Percentiles rank a stretch among this genome's conserved stretches.
These are phyloP conservation scores for Sextonia rubra DNA, from an alignment of 164 flowering plant species.

Conservation along the genomic window DNA sequence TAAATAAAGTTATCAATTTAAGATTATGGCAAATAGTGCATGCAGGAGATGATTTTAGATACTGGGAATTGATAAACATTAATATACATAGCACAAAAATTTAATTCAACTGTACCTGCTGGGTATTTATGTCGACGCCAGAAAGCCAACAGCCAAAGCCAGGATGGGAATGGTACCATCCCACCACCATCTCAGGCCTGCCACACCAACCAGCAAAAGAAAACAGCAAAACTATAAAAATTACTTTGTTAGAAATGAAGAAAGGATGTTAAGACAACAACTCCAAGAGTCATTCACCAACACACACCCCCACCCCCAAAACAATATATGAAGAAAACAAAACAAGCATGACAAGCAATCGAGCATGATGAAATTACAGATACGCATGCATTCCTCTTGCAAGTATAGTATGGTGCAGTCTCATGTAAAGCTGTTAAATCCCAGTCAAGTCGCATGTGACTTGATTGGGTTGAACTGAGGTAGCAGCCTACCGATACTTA, in stretches of 20 bases:
- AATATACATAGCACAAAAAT: neutral
- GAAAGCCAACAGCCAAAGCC: slow-evolving; percentile 99
- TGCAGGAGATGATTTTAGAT: neutral
- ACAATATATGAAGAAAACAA: neutral
- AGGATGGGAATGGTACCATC: slow-evolving; percentile 99
- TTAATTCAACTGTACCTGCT: slow-evolving; percentile 50
- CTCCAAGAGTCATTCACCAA: neutral
- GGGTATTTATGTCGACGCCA: slow-evolving; percentile 96
- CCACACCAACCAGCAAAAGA: slow-evolving; percentile 9
- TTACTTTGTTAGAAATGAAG: neutral
- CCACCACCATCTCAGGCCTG: slow-evolving; percentile 99
- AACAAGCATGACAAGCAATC: neutral
- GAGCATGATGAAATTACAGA: too few species aligned
- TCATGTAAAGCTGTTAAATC: too few species aligned
- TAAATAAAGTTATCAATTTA: too few species aligned
- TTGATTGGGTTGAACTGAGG: too few species aligned
- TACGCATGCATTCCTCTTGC: too few species aligned
- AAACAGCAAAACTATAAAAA: neutral
- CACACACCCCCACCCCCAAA: neutral
- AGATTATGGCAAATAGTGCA: neutral
- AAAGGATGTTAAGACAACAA: neutral
- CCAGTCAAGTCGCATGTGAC: too few species aligned
- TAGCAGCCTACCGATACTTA: too few species aligned
- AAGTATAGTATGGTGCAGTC: too few species aligned
- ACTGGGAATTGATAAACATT: neutral